Base-by-base conservation (phyloP, 2,329 filamentous ascomycete species). In the Pleochaeta shiraiana region DNA sequence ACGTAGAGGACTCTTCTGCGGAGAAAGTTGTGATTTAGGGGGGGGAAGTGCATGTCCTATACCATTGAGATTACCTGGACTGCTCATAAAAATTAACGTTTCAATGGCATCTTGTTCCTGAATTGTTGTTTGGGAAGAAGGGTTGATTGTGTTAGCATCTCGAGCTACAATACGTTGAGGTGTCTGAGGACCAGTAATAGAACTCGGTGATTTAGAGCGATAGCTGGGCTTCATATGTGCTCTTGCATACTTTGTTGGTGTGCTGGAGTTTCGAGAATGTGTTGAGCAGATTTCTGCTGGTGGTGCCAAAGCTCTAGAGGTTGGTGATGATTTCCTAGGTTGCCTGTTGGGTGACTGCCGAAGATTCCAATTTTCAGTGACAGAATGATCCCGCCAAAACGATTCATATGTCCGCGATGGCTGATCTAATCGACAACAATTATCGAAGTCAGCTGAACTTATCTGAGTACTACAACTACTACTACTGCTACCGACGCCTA, bases 41-140 rank as follows among this genome's bases (percentile, higher is more conserved):
- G 73, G 69, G 2, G 80, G 77, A 65, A 83, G 83, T 11, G 74
- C 72, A 66, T 81, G 80, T 67, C 82, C 82, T 69, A 85, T 74
- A 50, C 81, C 78, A 55, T 85, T 86, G 9, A 61, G 31, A 73
- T 88, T 87, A 19, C 85, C 85, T 0, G 87, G 87, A 67, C 85
- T 88, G 70, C 87, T 90, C 83, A 93, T 87, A 71, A 91, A 90
- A 30, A 92, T 77, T 28, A 93, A 75, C 0, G 87, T 86, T 71
- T 91, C 88, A 59, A 92, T 83, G 5, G 88, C 88, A 70, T 92
- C 88, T 70, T 90, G 87, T 71, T 93, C 88, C 63, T 87, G 81
- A 9, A 81, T 76, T 26, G 83, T 83, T 67, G 88, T 85, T 65
- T 84, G 85, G 0, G 85, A 68, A 30, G 72, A 84, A 33, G 86